Evolutionary conservation across 139 green algal species (phyloP), one percentile per base, ranked within the genome.

Genomic region (Chlorella ohadii): DNA sequence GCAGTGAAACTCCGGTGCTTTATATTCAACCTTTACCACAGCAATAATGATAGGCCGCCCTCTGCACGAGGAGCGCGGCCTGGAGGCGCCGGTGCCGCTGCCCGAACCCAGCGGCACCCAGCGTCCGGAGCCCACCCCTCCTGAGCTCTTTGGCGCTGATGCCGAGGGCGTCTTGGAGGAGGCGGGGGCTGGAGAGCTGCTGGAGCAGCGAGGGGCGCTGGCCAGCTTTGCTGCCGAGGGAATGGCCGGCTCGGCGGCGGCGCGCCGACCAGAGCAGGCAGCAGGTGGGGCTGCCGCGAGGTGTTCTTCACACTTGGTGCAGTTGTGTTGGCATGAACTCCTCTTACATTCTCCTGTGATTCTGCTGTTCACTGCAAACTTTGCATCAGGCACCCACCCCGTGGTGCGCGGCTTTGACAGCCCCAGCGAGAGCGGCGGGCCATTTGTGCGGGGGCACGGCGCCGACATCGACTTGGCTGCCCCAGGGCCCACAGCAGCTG

Each of bases 201-300:
- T 77, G 28, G 70, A 56, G 39, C 25, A 15, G 0, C 39, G 39
- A 15, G 70, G 70, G 4, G 39, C 70, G 4, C 70, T 77, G 41
- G 70, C 70, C 70, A 38, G 28, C 16, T 59, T 77, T n/a, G 41
- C 70, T 4, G 70, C 70, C 70, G 39, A 77, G 41, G 70, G 70
- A 4, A 28, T 77, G 70, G 70, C 25, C 23, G 70, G 70, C 27
- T 47, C 15, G 70, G 70, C 27, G 41, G 56, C 28, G 41, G 39
- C 27, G 34, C 39, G 13, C 23, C 27, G 23, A 38, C 39, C 19
- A 28, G 41, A 7, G 39, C 22, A 28, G 23, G 33, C 31, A n/a
- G 70, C 23, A 36, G 31, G 64, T 41, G n/a, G 64, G 31, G 4
- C n/a, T 4, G 28, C n/a, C 15, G 22, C 64, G n/a, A 19, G 64